Percentiles rank a stretch among this genome's conserved stretches.
Conservation (phyloP, 129 eudicot species). For the Tagetes patula region DNA sequence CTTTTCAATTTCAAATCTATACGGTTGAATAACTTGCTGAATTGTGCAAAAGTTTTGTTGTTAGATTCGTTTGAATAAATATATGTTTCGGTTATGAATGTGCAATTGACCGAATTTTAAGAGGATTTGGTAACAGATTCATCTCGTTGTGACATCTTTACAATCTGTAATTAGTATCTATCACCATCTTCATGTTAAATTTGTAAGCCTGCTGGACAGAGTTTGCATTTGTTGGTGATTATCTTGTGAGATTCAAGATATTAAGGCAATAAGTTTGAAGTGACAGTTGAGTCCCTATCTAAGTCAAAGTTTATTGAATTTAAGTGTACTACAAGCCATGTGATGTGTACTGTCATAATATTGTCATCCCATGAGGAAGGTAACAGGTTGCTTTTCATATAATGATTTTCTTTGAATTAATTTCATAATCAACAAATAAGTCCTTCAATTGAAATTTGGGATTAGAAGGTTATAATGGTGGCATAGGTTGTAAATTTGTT, state of each 20-base stretch:
- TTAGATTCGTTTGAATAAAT: not conserved
- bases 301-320: not conserved
- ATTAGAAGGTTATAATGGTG: conserved; percentile 3
- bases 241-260: not conserved
- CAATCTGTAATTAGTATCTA: not conserved
- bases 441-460: not conserved
- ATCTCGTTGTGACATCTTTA: conserved; percentile 2
- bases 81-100: not conserved
- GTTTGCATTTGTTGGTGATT: not conserved
- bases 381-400: not conserved
- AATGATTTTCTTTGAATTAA: conserved; percentile 17
- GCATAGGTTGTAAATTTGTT: conserved; percentile 6
- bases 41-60: not conserved
- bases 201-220: conserved; percentile 3
- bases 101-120: not conserved
- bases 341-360: not conserved
- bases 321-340: not conserved
- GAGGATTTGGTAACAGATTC: not conserved
- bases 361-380: conserved; percentile 13
- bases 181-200: not conserved
- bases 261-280: conserved; percentile 6
- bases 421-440: conserved; percentile 10
- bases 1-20: too few relatives aligned
- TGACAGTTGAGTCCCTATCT: not conserved
- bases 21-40: too few relatives aligned